Conservation (phyloP, 345 rosid species). For the Melastoma malabathricum region DNA sequence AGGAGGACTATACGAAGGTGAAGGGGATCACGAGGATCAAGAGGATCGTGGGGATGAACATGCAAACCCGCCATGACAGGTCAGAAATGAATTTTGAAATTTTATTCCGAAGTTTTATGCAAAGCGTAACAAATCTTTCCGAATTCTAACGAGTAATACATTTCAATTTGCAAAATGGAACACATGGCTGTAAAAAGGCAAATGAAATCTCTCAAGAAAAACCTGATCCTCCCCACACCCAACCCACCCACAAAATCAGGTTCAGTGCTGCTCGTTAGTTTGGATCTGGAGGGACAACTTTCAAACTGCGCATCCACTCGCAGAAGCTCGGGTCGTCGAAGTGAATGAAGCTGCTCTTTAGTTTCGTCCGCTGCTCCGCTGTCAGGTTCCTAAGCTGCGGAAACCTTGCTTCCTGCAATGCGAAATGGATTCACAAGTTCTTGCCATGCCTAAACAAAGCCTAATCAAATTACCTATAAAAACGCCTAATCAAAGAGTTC, state of each 20-base stretch:
- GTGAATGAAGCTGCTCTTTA: conserved; percentile 72
- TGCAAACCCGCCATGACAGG: too few species aligned
- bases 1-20: too few species aligned
- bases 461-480: too few species aligned
- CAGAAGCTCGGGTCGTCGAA: conserved; percentile 90
- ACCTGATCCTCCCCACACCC: too few species aligned
- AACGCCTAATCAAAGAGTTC: background rate
- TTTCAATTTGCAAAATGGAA: too few species aligned
- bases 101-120: too few species aligned
- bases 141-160: too few species aligned
- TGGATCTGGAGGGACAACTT: conserved; percentile 67
- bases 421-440: conserved; percentile 2
- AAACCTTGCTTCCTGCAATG: conserved; percentile 80
- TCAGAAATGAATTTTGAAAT: too few species aligned
- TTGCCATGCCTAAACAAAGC: background rate
- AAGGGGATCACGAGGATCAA: too few species aligned
- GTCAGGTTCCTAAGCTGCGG: conserved; percentile 63
- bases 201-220: background rate
- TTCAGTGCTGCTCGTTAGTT: conserved; percentile 12
- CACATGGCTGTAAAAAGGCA: too few species aligned
- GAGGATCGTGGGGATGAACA: too few species aligned
- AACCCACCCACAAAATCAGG: background rate
- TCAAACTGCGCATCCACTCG: conserved; percentile 82
- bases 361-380: conserved; percentile 48
- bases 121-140: too few species aligned